A percentile compares a stretch with the other conserved stretches of the same genome.
These are phyloP conservation scores for Sphaerulina musiva DNA, from an alignment of 2,329 filamentous ascomycete genomes.

Conservation along the genomic window DNA sequence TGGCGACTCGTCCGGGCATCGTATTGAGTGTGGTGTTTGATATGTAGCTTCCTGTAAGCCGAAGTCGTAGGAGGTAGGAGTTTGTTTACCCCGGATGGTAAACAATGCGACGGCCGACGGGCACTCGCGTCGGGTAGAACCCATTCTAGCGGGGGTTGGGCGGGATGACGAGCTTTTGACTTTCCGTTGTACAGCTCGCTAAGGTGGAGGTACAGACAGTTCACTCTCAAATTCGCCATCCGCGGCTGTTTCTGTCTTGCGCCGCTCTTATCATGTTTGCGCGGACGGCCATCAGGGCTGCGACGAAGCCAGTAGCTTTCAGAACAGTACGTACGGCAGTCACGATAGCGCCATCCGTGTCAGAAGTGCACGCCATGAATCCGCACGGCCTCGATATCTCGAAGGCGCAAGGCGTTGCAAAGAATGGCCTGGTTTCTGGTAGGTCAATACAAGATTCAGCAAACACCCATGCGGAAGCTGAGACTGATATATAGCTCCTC, in stretches of 20 bases:
- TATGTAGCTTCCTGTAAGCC: not conserved
- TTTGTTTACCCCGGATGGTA: conserved; percentile 5
- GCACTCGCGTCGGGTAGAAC: too few species aligned
- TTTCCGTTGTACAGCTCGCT: too few species aligned
- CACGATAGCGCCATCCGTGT: conserved; percentile 22
- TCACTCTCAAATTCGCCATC: not conserved
- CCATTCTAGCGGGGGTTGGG: too few species aligned
- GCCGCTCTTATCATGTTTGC: conserved; percentile 15
- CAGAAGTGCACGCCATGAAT: conserved; percentile 26
- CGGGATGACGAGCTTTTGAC: too few species aligned
- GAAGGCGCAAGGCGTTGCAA: conserved; percentile 69
- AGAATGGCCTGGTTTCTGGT: conserved; percentile 74
- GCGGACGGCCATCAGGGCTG: conserved; percentile 22
- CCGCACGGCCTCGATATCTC: conserved; percentile 60
- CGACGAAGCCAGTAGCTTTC: conserved; percentile 19
- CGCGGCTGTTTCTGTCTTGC: not conserved
- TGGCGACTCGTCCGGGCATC: conserved; percentile 32
- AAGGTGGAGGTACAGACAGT: not conserved
- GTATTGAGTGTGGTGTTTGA: not conserved
- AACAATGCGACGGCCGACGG: conserved; percentile 8
- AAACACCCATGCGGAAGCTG: conserved; percentile 11
- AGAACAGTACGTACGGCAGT: conserved; percentile 21
- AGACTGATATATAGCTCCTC: conserved; percentile 21
- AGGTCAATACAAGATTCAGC: conserved; percentile 25
- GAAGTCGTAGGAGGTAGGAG: too few species aligned